A percentile compares a stretch with the other conserved stretches of the same genome.
These are phyloP conservation scores for Debaryomycetaceae sp. DNA, from an alignment of 1,139 yeast genomes.

Conservation along the genomic window DNA sequence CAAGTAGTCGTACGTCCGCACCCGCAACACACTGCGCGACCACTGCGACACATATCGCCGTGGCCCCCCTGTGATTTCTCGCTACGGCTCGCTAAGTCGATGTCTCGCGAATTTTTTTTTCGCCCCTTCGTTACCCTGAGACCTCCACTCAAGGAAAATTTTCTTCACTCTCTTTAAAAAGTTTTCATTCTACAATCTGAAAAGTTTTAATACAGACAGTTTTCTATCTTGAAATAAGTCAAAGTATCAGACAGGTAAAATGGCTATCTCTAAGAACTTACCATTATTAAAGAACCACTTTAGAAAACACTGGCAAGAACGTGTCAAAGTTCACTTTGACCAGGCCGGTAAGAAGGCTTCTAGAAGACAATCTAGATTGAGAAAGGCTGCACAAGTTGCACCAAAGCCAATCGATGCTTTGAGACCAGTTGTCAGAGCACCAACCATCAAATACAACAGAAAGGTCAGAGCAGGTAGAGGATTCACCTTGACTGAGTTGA, in stretches of 20 bases:
- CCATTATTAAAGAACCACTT: conserved; percentile 96
- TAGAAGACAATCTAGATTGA: conserved; percentile 92
- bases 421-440: conserved; percentile 98
- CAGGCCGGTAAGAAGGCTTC: conserved; percentile 99
- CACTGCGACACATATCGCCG: too few relatives aligned
- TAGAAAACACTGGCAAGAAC: conserved; percentile 99
- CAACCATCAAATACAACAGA: conserved; percentile 98
- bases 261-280: conserved; percentile 96
- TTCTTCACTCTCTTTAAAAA: conserved; percentile 1
- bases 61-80: neutral
- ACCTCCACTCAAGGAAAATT: neutral
- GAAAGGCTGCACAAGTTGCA: conserved; percentile 93
- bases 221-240: conserved; percentile 5
- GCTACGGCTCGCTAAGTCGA: neutral
- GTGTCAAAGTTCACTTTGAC: conserved; percentile 99
- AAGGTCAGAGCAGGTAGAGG: conserved; percentile 99
- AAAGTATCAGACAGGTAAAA: conserved; percentile 9
- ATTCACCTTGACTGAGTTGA: conserved; percentile 95
- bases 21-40: too few relatives aligned
- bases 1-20: too few relatives aligned
- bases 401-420: conserved; percentile 96
- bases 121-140: neutral
- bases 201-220: neutral
- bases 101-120: neutral
- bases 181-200: conserved; percentile 1